Evolutionary conservation across 805 yeast genomes (phyloP).

Genomic region (Candida coquimbonensis): DNA sequence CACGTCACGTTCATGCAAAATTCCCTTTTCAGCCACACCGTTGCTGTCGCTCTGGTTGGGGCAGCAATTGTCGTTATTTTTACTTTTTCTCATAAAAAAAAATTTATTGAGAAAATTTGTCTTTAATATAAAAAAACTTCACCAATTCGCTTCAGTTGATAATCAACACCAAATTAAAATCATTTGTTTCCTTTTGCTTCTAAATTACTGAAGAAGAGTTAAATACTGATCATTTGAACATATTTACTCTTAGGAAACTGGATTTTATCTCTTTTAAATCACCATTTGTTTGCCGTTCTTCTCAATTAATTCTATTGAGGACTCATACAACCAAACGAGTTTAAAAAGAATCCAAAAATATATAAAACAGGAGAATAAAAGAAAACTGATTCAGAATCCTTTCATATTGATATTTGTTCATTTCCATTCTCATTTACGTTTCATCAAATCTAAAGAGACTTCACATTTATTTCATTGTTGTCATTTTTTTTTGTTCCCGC

Average conservation of each 20-base stretch:
- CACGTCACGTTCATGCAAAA: neutral
- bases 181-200: conserved; percentile 7
- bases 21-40: no score
- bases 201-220: conserved; percentile 3
- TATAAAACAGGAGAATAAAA: neutral
- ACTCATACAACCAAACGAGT: conserved; percentile 1
- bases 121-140: neutral
- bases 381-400: no score
- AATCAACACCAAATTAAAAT: conserved; percentile 4
- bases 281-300: conserved; percentile 1
- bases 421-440: neutral
- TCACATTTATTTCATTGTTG: neutral
- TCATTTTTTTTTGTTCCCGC: neutral
- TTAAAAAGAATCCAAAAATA: neutral
- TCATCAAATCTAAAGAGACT: no score
- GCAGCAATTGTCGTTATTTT: neutral
- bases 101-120: neutral
- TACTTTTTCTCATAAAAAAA: neutral
- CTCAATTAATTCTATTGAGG: neutral
- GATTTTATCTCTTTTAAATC: conserved; percentile 8
- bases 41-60: neutral
- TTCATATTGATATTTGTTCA: neutral
- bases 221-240: conserved; percentile 3
- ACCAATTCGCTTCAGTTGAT: conserved; percentile 2
- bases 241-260: conserved; percentile 20